phyloP scores from a whole-genome alignment of 2,329 filamentous ascomycete genomes.

The Diaporthe caulivora region DNA sequence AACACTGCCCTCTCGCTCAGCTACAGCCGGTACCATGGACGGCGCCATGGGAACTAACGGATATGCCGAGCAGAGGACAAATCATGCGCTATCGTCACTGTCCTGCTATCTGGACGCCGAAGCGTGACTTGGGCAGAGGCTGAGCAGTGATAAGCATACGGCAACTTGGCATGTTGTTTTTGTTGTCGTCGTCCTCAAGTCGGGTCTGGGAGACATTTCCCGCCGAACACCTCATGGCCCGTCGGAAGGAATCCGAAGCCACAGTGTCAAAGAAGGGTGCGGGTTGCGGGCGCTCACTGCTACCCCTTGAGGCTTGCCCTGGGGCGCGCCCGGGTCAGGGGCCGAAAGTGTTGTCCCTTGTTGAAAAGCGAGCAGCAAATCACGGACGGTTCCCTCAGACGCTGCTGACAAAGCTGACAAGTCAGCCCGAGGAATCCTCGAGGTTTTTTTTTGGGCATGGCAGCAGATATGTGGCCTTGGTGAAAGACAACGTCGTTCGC shows the following conservation, averaged over 20 bases:
- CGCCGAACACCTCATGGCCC: slow-evolving; percentile 18
- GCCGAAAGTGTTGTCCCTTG: slow-evolving; percentile 2
- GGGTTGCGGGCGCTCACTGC: slow-evolving; percentile 13
- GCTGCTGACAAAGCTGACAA: slow-evolving; percentile 25
- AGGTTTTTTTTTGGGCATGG: slow-evolving; percentile 3
- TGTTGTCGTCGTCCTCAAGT: not conserved
- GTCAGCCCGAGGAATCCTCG: slow-evolving; percentile 17
- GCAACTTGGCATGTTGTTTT: not conserved
- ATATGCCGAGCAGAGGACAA: slow-evolving; percentile 23
- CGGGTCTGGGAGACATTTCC: slow-evolving; percentile 8
- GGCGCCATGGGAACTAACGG: slow-evolving; percentile 16
- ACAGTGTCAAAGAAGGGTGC: slow-evolving; percentile 28
- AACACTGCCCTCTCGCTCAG: not conserved
- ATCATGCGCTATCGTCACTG: slow-evolving; percentile 8
- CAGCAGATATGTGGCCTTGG: slow-evolving; percentile 7
- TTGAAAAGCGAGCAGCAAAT: slow-evolving; percentile 25
- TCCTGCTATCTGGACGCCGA: slow-evolving; percentile 7
- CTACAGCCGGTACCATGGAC: slow-evolving; percentile 3
- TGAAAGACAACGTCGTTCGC: slow-evolving; percentile 1
- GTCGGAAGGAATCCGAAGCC: slow-evolving; percentile 39
- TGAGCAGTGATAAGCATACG: slow-evolving; percentile 19
- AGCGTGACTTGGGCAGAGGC: slow-evolving; percentile 19
- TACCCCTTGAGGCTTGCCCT: slow-evolving; percentile 19
- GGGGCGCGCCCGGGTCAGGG: slow-evolving; percentile 10
- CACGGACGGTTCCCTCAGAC: slow-evolving; percentile 9